Percentiles rank a stretch among this genome's conserved stretches.
Evolutionary conservation across 257 asterid species (phyloP).

Genomic region (Penstemon barbatus): DNA sequence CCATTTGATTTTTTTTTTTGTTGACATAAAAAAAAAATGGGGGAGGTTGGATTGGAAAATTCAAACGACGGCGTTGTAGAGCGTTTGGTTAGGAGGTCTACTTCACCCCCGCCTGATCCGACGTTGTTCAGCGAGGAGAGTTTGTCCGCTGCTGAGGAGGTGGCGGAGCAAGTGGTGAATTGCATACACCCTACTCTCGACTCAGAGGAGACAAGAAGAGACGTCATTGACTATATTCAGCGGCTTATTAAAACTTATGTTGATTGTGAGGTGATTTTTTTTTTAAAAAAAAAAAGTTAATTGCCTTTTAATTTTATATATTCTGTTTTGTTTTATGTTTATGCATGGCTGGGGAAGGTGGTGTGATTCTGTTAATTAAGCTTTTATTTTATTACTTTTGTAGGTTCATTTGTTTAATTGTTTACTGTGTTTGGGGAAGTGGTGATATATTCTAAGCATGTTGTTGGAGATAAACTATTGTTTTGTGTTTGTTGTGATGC

Average conservation of each 20-base stretch:
- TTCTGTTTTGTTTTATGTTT: neutral
- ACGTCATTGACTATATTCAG: conserved; percentile 53
- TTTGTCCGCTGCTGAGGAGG: conserved; percentile 49
- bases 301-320: neutral
- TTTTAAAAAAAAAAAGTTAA: neutral
- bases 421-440: conserved; percentile 10
- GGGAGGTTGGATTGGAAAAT: conserved; percentile 32
- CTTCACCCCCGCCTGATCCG: conserved; percentile 44
- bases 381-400: conserved; percentile 3
- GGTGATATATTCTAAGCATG: conserved; percentile 14
- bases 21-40: conserved; percentile 23
- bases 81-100: conserved; percentile 18
- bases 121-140: conserved; percentile 40
- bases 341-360: neutral
- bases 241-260: conserved; percentile 43
- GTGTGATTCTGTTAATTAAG: neutral
- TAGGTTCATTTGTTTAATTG: conserved; percentile 19
- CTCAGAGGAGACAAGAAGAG: conserved; percentile 57
- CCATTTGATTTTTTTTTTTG: neutral
- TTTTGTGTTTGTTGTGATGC: conserved; percentile 17
- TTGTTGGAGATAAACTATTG: conserved; percentile 14
- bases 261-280: conserved; percentile 50
- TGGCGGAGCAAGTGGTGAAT: conserved; percentile 51
- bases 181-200: conserved; percentile 60
- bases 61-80: conserved; percentile 25